Evolutionary conservation across 345 rosid species (phyloP), one percentile per base, ranked within the genome.

Genomic region (Cardamine occulta): DNA sequence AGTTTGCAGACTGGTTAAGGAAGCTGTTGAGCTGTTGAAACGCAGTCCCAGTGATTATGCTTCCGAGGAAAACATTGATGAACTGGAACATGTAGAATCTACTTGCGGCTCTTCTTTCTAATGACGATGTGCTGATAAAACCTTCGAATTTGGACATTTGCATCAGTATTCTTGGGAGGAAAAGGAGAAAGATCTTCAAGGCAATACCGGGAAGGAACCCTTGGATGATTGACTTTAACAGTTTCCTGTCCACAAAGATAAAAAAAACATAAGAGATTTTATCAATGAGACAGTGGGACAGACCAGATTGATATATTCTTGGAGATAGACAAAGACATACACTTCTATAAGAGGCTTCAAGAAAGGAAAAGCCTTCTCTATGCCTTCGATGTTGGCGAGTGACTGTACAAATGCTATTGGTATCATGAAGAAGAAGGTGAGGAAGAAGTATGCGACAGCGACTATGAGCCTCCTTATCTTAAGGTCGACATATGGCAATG

Each of bases 151-250:
- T 95, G 1, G 97, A 95, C 99, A 92, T 95, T 15, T 89, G 53
- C 97, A 95, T 95, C 80, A 95, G 79, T 72, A 95, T 90, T 21
- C 91, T 61, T 14, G 99, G 99, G 42, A 95, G 89, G 78, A 92
- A 89, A 44, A 95, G 75, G 56, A 95, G 93, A 74, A 95, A 92
- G 35, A 92, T 81, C 88, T 92, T 95, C 83, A 95, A 76, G 11
- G 97, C 97, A 12, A 95, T 92, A 35, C 99, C 99, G 0, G 99
- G 99, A 73, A 95, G 97, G 76, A 95, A 91, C 42, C 97, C 99
- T 84, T 91, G 97, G 77, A 95, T 91, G 35, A 91, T 84, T 18
- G 97, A 95, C 82, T 92, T 92, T 29, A 92, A 56, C 29, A 76
- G 47, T 57, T 85, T 77, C 88, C 99, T 95, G 87, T 82, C 61